phyloP scores from a whole-genome alignment of 23 red algal species.

The Gracilariopsis chorda region DNA sequence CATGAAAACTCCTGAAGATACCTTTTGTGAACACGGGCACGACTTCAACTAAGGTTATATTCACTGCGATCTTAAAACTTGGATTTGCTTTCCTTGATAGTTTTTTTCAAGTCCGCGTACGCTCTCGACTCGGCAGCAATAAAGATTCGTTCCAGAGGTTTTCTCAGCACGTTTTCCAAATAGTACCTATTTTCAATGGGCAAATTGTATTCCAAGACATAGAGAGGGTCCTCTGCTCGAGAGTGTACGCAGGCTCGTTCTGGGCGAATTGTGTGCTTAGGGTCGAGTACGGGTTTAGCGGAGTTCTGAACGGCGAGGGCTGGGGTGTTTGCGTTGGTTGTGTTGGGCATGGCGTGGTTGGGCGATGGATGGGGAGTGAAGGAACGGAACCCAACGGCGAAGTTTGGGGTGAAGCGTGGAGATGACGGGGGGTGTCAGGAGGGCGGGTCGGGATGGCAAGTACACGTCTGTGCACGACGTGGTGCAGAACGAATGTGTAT shows the following conservation, averaged over 20 bases:
- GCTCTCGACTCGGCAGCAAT: too few relatives aligned
- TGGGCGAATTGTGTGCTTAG: background rate
- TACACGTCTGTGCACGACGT: too few relatives aligned
- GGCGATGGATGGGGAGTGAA: background rate
- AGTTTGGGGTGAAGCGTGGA: background rate
- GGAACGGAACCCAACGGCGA: background rate
- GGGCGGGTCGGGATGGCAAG: too few relatives aligned
- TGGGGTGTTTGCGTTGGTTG: background rate
- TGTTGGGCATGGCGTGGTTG: background rate
- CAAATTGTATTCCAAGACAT: constrained; percentile 86
- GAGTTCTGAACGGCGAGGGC: background rate
- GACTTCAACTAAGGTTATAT: too few relatives aligned
- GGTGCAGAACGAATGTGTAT: too few relatives aligned
- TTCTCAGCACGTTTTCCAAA: constrained; percentile 97
- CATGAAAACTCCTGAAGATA: too few relatives aligned
- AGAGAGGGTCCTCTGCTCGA: constrained; percentile 95
- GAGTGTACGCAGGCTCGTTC: constrained; percentile 80
- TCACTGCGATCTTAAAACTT: too few relatives aligned
- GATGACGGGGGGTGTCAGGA: too few relatives aligned
- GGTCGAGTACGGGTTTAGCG: background rate
- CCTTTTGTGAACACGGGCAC: too few relatives aligned
- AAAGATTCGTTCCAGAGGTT: constrained; percentile 98
- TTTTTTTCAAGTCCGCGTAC: too few relatives aligned
- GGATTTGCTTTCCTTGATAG: too few relatives aligned
- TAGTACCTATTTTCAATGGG: constrained; percentile 96